Evolutionary conservation across 148 eudicot genomes (phyloP), one percentile per base, ranked within the genome.

Genomic region (Rhododendron simsii): DNA sequence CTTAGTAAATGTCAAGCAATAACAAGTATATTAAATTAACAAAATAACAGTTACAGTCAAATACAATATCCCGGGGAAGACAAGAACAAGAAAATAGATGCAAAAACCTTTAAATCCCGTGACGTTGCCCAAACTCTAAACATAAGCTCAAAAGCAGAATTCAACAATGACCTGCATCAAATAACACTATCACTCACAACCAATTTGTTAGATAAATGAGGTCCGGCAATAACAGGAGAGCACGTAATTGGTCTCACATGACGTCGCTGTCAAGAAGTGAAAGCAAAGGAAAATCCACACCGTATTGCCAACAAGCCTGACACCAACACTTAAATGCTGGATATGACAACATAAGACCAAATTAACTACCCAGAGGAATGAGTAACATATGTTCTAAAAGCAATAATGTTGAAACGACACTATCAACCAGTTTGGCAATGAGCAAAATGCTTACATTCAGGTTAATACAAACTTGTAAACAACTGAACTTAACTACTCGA

Each of bases 311-410:
- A 75, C 91, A 93, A 89, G 99, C 98, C 91, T 93, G 98, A 90
- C 99, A 98, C 99, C 99, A 98, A 87, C 98, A 95, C 91, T 94
- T 95, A 91, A 98, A 93, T 85, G 98, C 99, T 98, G 93, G 39
- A 89, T 83, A 75, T 51, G 82, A 47, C 21, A 50, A 83, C 65
- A 81, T 20, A 33, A 48, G 81, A 11, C 53, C 53, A 83, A 48
- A 53, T 74, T 44, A 67, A 78, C 83, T n/a, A 57, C 37, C 30
- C 33, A 18, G 16, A 20, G 28, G 37, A 75, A 82, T 26, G 11
- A 39, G 45, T 75, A 77, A 87, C 45, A 55, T 3, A 37, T 30
- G 69, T 71, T 83, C 57, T 14, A 48, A 33, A 16, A 48, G 63
- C 65, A 28, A 45, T 69, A 18, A 7, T 18, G 57, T 33, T 20